Percentiles rank a stretch among this genome's conserved stretches.
Conservation (phyloP, 768 basidiomycete species). For the Ramaria sp. region DNA sequence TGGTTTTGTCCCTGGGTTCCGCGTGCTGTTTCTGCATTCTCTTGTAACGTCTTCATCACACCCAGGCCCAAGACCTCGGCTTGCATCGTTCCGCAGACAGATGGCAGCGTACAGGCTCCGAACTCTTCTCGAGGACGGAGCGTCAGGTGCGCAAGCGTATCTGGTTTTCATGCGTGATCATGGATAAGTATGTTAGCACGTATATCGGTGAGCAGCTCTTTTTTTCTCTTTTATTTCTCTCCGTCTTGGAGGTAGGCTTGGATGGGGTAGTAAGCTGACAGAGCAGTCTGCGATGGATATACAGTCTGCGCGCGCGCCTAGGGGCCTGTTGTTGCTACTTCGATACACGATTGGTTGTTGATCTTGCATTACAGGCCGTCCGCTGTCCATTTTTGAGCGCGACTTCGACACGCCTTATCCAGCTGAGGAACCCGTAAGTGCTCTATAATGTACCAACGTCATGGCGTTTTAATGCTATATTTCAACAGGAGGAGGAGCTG, state of each 20-base stretch:
- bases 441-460: background rate
- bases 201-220: constrained; percentile 7
- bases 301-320: too few relatives aligned
- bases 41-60: background rate
- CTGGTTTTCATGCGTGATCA: constrained; percentile 10
- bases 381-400: constrained; percentile 52
- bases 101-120: constrained; percentile 11
- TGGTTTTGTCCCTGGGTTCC: too few relatives aligned
- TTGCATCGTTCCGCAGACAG: constrained; percentile 17
- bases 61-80: constrained; percentile 18
- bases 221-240: background rate
- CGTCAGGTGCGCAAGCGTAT: constrained; percentile 10
- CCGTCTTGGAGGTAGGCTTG: background rate
- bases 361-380: constrained; percentile 15
- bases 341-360: background rate
- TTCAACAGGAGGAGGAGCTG: constrained; percentile 45
- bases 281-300: too few relatives aligned
- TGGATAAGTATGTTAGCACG: constrained; percentile 11
- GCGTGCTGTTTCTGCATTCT: too few relatives aligned
- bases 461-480: background rate
- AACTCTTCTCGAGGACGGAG: constrained; percentile 7
- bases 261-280: background rate
- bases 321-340: background rate
- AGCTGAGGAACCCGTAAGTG: constrained; percentile 39
- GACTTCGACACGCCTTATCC: constrained; percentile 64